A percentile compares a stretch with the other conserved stretches of the same genome.
Conservation (phyloP, 2,329 filamentous ascomycete species). For the Penicillium sp. region DNA sequence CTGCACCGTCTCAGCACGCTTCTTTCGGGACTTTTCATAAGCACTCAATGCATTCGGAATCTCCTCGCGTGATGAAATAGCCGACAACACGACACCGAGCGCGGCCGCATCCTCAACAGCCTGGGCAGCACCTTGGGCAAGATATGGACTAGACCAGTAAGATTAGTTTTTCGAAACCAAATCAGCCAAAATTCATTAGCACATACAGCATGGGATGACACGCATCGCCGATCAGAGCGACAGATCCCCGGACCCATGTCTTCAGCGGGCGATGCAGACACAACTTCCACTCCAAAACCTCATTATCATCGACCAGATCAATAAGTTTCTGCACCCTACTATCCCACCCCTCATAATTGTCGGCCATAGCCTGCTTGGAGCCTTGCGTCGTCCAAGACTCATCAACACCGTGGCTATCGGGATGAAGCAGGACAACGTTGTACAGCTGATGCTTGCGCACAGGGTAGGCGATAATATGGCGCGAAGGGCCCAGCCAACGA, state of each 20-base stretch:
- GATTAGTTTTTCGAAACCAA: constrained; percentile 4
- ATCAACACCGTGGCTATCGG: constrained; percentile 59
- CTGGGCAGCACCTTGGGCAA: constrained; percentile 49
- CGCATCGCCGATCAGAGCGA: constrained; percentile 43
- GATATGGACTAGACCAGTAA: constrained; percentile 28
- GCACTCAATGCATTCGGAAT: constrained; percentile 35
- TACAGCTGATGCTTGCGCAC: constrained; percentile 65
- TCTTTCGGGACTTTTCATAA: constrained; percentile 41
- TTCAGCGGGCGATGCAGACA: constrained; percentile 34
- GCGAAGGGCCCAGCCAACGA: constrained; percentile 71
- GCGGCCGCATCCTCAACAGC: constrained; percentile 45
- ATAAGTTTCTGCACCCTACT: constrained; percentile 59
- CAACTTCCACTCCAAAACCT: constrained; percentile 41
- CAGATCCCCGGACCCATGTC: constrained; percentile 36
- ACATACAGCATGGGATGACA: constrained; percentile 48
- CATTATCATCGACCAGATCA: constrained; percentile 57
- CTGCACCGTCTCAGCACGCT: constrained; percentile 40
- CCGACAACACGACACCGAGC: constrained; percentile 34
- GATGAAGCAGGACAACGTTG: constrained; percentile 63
- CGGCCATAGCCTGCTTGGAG: constrained; percentile 59
- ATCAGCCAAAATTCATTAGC: background rate
- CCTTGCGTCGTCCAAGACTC: constrained; percentile 65
- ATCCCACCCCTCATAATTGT: constrained; percentile 62
- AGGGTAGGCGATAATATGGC: constrained; percentile 77
- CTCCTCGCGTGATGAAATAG: constrained; percentile 31